A percentile compares a stretch with the other conserved stretches of the same genome.
phyloP scores from a whole-genome alignment of 2,329 filamentous ascomycete species.

The Colletotrichum eremochloae region DNA sequence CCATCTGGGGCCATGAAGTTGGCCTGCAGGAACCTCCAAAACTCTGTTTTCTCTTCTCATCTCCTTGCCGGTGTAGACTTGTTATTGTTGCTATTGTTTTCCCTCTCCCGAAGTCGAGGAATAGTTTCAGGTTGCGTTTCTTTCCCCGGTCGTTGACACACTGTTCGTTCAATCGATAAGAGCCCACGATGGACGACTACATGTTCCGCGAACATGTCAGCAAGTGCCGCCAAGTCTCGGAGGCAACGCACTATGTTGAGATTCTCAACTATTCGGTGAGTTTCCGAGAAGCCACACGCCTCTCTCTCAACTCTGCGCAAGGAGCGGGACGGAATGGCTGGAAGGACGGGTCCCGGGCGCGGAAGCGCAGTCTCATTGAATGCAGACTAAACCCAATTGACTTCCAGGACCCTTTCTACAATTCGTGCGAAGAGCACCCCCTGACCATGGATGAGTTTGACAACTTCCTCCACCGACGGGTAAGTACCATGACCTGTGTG shows the following conservation, averaged over 20 bases:
- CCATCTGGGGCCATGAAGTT: slow-evolving; percentile 36
- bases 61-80: slow-evolving; percentile 21
- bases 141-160: slow-evolving; percentile 23
- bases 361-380: neutral
- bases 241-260: slow-evolving; percentile 68
- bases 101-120: slow-evolving; percentile 1
- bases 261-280: slow-evolving; percentile 72
- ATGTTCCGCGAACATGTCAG: slow-evolving; percentile 65
- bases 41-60: slow-evolving; percentile 22
- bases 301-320: neutral
- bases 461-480: slow-evolving; percentile 66
- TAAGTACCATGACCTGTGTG: slow-evolving; percentile 50
- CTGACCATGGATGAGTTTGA: slow-evolving; percentile 68
- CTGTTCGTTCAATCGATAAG: slow-evolving; percentile 15
- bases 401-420: slow-evolving; percentile 62
- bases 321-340: neutral
- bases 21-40: slow-evolving; percentile 37
- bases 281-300: slow-evolving; percentile 17
- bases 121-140: slow-evolving; percentile 9
- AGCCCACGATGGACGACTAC: slow-evolving; percentile 68
- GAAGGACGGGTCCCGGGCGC: slow-evolving; percentile 3
- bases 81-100: slow-evolving; percentile 8
- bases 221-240: slow-evolving; percentile 62
- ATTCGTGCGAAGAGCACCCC: slow-evolving; percentile 65
- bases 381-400: slow-evolving; percentile 17